phyloP scores from a whole-genome alignment of 768 basidiomycete species.

The Russula dissimulans region DNA sequence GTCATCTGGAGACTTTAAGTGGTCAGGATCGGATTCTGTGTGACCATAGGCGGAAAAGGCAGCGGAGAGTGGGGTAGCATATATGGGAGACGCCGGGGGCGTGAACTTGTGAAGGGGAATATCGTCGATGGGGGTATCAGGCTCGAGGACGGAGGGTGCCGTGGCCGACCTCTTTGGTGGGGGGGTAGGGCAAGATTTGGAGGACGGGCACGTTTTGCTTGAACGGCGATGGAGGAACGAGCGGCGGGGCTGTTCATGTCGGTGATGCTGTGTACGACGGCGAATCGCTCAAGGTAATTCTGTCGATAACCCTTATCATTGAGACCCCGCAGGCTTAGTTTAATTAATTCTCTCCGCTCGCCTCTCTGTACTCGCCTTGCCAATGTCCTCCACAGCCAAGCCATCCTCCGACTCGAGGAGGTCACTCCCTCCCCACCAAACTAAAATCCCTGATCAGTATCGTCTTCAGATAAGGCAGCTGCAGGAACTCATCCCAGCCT shows the following conservation, averaged over 20 bases:
- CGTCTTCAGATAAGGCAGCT: constrained; percentile 49
- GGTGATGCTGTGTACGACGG: not conserved
- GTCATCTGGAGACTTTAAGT: constrained; percentile 35
- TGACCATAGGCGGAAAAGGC: constrained; percentile 20
- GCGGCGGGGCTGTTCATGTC: constrained; percentile 14
- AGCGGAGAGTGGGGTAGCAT: constrained; percentile 23
- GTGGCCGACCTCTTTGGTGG: constrained; percentile 20
- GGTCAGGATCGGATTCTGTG: constrained; percentile 23
- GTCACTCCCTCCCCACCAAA: constrained; percentile 19
- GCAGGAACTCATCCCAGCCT: constrained; percentile 61
- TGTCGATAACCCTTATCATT: not conserved
- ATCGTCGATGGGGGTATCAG: constrained; percentile 30
- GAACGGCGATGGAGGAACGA: constrained; percentile 12
- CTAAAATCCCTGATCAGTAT: constrained; percentile 33
- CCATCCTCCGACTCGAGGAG: constrained; percentile 25
- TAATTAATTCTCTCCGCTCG: not conserved
- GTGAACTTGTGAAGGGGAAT: constrained; percentile 20
- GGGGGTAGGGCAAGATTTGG: constrained; percentile 40
- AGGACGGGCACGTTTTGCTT: constrained; percentile 37
- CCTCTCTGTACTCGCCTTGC: not conserved
- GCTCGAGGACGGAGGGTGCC: constrained; percentile 26
- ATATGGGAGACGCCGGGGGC: constrained; percentile 25
- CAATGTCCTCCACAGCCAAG: constrained; percentile 24
- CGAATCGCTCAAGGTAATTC: not conserved
- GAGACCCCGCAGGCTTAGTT: constrained; percentile 1